These are phyloP conservation scores for Phytophthora pinifolia DNA, from an alignment of 352 stramenopile species.

Conservation along the genomic window DNA sequence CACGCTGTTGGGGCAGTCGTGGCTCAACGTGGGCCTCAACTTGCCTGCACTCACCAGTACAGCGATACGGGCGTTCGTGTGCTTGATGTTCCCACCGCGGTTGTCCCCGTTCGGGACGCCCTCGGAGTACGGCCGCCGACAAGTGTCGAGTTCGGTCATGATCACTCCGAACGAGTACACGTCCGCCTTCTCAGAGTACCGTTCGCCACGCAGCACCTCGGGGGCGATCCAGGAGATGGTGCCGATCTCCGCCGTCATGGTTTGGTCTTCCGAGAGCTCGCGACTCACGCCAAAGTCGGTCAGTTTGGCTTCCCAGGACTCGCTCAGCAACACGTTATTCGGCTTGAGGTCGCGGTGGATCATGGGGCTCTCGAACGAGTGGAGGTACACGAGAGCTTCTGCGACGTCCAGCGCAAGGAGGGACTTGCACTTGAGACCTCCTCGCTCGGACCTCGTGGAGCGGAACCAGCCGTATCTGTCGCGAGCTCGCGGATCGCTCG, in stretches of 20 bases:
- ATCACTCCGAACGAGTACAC: conserved; percentile 78
- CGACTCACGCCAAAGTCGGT: conserved; percentile 66
- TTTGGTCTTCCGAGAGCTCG: conserved; percentile 32
- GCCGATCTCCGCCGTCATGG: conserved; percentile 55
- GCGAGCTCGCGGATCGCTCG: conserved; percentile 20
- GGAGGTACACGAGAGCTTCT: conserved; percentile 45
- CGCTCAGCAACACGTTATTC: conserved; percentile 50
- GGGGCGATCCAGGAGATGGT: conserved; percentile 69
- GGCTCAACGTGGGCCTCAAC: conserved; percentile 43
- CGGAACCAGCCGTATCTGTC: conserved; percentile 35
- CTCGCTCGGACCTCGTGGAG: conserved; percentile 19
- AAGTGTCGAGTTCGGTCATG: conserved; percentile 55
- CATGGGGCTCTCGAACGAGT: conserved; percentile 43
- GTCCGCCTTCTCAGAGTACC: conserved; percentile 70
- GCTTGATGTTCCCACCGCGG: conserved; percentile 23
- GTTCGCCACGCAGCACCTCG: conserved; percentile 60
- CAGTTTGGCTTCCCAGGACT: conserved; percentile 45
- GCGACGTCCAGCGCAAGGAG: conserved; percentile 45
- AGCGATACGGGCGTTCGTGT: conserved; percentile 51
- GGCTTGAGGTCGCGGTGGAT: conserved; percentile 64
- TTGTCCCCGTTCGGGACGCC: conserved; percentile 28
- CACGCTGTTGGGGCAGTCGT: conserved; percentile 50
- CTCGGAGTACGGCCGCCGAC: conserved; percentile 36
- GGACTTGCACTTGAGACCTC: conserved; percentile 39
- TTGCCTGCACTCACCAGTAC: conserved; percentile 52